Evolutionary conservation across 2,329 filamentous ascomycete species (phyloP).

Genomic region (Emmonsiellopsis sp.): DNA sequence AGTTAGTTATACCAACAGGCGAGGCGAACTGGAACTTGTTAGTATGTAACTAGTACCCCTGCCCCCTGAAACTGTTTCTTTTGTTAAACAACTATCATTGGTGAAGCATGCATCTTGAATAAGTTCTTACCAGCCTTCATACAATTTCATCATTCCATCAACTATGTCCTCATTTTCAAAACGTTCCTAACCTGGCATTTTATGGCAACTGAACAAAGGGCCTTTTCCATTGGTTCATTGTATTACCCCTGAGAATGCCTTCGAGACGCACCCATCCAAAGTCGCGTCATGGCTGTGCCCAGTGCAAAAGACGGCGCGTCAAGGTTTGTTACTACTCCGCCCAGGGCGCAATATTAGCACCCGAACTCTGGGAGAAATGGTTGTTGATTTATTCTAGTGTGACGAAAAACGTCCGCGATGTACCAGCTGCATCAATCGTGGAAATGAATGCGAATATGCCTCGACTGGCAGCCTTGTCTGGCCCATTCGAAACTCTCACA

Average conservation of each 20-base stretch:
- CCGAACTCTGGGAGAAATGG: background rate
- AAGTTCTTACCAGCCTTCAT: too few species aligned
- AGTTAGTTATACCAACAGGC: too few species aligned
- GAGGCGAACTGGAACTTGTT: too few species aligned
- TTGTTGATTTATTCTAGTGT: background rate
- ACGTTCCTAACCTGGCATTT: background rate
- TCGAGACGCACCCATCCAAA: constrained; percentile 10
- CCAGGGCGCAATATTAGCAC: background rate
- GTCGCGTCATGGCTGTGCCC: constrained; percentile 13
- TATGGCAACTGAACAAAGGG: background rate
- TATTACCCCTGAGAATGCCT: constrained; percentile 10
- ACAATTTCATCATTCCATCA: too few species aligned
- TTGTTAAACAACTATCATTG: too few species aligned
- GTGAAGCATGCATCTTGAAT: too few species aligned
- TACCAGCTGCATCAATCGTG: background rate
- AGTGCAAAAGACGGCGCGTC: constrained; percentile 14
- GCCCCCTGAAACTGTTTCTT: too few species aligned
- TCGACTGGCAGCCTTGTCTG: background rate
- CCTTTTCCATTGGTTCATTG: background rate
- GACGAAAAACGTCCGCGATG: background rate
- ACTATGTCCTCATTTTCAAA: background rate
- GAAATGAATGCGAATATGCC: background rate
- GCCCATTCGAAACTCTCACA: background rate
- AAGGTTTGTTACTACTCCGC: constrained; percentile 12
- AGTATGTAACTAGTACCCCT: too few species aligned